These are phyloP conservation scores for Bipolaris cookei DNA, from an alignment of 2,329 filamentous ascomycete species.

Conservation along the genomic window DNA sequence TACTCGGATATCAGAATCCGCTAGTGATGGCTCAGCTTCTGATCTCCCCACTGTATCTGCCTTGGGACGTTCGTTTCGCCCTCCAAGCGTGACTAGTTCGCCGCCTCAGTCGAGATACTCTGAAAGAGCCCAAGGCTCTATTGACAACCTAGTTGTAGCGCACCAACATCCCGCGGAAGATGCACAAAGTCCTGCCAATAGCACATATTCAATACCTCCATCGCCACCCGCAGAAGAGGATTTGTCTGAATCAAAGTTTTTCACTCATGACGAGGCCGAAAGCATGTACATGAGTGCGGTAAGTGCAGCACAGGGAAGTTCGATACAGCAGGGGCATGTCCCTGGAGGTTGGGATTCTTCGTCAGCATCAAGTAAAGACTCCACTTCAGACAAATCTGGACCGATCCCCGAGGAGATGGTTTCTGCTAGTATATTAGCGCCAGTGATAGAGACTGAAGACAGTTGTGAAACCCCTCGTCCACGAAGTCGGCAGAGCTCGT, in stretches of 20 bases:
- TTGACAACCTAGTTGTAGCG: slow-evolving; percentile 24
- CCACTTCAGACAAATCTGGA: slow-evolving; percentile 35
- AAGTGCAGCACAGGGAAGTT: slow-evolving; percentile 49
- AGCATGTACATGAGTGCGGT: slow-evolving; percentile 85
- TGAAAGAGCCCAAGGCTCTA: slow-evolving; percentile 11
- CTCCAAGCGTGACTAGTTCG: slow-evolving; percentile 11
- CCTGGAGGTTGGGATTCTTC: slow-evolving; percentile 54
- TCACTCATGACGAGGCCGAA: slow-evolving; percentile 79
- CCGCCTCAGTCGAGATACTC: slow-evolving; percentile 17
- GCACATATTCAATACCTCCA: slow-evolving; percentile 7
- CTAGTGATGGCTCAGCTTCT: slow-evolving; percentile 27
- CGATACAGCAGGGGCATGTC: slow-evolving; percentile 34
- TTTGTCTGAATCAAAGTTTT: slow-evolving; percentile 66
- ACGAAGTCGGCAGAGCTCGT: slow-evolving; percentile 37
- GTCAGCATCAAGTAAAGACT: slow-evolving; percentile 41
- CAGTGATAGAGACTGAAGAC: slow-evolving; percentile 40
- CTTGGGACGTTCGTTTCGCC: slow-evolving; percentile 28
- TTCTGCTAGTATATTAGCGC: slow-evolving; percentile 40
- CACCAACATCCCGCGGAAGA: slow-evolving; percentile 21
- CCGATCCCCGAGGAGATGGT: slow-evolving; percentile 41
- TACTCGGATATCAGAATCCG: slow-evolving; percentile 15
- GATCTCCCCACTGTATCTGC: slow-evolving; percentile 34
- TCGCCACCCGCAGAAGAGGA: slow-evolving; percentile 26
- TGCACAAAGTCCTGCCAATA: slow-evolving; percentile 6
- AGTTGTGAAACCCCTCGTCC: slow-evolving; percentile 51